Conservation (phyloP, 805 yeast genomes). For the Metschnikowia bowlesiae region DNA sequence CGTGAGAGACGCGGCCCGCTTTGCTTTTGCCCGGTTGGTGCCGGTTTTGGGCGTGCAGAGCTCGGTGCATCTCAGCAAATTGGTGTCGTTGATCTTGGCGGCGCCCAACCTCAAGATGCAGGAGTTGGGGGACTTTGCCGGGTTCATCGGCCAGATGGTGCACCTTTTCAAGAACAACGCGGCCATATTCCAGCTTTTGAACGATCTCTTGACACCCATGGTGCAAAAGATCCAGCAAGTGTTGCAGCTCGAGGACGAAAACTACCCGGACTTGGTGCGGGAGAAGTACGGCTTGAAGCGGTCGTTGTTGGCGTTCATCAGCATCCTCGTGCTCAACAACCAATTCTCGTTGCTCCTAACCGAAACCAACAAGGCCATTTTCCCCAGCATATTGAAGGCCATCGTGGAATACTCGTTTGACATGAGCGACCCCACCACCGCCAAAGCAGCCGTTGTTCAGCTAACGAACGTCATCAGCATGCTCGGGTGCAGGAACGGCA, state of each 20-base stretch:
- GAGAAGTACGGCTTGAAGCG: constrained; percentile 66
- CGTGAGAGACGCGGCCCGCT: constrained; percentile 81
- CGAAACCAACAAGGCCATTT: constrained; percentile 55
- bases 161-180: constrained; percentile 70
- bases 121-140: constrained; percentile 76
- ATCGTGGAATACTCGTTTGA: constrained; percentile 64
- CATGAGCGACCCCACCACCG: constrained; percentile 56
- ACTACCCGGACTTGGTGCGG: constrained; percentile 56
- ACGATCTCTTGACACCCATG: constrained; percentile 72
- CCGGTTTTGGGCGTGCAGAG: constrained; percentile 56
- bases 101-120: constrained; percentile 50
- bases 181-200: constrained; percentile 66
- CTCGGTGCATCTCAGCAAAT: constrained; percentile 54
- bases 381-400: constrained; percentile 59
- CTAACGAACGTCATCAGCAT: constrained; percentile 57
- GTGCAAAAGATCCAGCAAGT: constrained; percentile 55
- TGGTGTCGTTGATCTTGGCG: constrained; percentile 58
- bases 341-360: constrained; percentile 73
- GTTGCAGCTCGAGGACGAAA: constrained; percentile 36
- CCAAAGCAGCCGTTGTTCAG: constrained; percentile 66
- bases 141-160: constrained; percentile 83
- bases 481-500: constrained; percentile 62
- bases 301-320: constrained; percentile 63
- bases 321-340: constrained; percentile 70
- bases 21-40: constrained; percentile 81